Percentiles rank a stretch among this genome's conserved stretches.
Evolutionary conservation across 495 filamentous ascomycete species (phyloP).

Genomic region (Tuber brumale): DNA sequence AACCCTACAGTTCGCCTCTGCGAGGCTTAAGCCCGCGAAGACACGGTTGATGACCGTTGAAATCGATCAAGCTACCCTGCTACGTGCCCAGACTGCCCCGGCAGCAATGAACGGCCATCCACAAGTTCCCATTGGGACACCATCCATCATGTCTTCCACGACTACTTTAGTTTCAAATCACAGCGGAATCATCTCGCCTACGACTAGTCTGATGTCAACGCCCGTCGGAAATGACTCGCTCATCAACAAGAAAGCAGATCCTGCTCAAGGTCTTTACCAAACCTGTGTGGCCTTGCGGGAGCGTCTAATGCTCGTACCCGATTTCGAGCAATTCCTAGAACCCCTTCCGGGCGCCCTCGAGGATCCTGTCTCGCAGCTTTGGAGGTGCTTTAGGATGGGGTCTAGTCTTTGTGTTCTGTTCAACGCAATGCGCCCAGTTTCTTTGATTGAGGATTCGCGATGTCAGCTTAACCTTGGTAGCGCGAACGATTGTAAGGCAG

Average conservation of each 20-base stretch:
- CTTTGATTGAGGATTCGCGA: conserved; percentile 57
- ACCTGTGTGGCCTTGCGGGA: conserved; percentile 79
- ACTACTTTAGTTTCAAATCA: conserved; percentile 8
- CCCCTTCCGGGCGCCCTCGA: conserved; percentile 54
- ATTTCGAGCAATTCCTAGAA: conserved; percentile 63
- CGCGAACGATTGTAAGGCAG: conserved; percentile 48
- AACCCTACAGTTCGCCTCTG: conserved; percentile 41
- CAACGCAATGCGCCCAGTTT: conserved; percentile 66
- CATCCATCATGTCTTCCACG: conserved; percentile 38
- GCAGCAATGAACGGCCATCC: conserved; percentile 31
- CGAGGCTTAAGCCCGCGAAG: conserved; percentile 43
- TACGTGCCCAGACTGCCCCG: conserved; percentile 37
- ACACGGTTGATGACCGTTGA: conserved; percentile 43
- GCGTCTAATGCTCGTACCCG: conserved; percentile 73
- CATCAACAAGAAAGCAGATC: conserved; percentile 88
- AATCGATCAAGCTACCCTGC: conserved; percentile 38
- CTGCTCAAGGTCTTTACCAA: conserved; percentile 83
- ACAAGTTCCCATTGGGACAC: conserved; percentile 36
- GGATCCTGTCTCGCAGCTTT: conserved; percentile 84
- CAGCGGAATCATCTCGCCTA: conserved; percentile 33
- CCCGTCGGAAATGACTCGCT: conserved; percentile 49
- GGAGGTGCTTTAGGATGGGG: conserved; percentile 78
- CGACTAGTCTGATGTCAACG: conserved; percentile 32
- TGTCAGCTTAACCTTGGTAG: conserved; percentile 34
- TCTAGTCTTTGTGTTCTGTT: conserved; percentile 82